Percentiles rank a stretch among this genome's conserved stretches.
Conservation (phyloP, 2,329 filamentous ascomycete species). For the Chaetothyriales sp. region DNA sequence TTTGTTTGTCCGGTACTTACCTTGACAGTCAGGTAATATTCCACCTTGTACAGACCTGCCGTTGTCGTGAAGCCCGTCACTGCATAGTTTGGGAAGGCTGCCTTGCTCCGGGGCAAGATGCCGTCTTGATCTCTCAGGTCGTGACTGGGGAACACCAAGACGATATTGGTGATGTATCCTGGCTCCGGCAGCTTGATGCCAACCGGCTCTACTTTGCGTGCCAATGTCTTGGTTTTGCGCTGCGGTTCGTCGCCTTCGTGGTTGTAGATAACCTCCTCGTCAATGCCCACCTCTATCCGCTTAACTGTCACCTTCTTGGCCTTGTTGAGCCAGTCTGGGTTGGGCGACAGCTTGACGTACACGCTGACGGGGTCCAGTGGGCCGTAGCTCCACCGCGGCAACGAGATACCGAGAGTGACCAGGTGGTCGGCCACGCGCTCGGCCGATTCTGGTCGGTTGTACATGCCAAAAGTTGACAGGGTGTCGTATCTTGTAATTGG, state of each 20-base stretch:
- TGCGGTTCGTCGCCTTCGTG: slow-evolving; percentile 91
- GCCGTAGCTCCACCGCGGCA: slow-evolving; percentile 93
- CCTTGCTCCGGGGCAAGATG: slow-evolving; percentile 67
- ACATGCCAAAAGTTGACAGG: slow-evolving; percentile 97
- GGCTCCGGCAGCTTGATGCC: slow-evolving; percentile 75
- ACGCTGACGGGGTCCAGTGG: slow-evolving; percentile 89
- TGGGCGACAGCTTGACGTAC: slow-evolving; percentile 86
- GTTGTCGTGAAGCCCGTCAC: slow-evolving; percentile 86
- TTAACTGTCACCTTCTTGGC: slow-evolving; percentile 84
- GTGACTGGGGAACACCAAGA: slow-evolving; percentile 77
- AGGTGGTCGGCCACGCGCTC: slow-evolving; percentile 77
- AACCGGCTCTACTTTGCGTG: slow-evolving; percentile 67
- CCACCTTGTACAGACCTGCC: slow-evolving; percentile 91
- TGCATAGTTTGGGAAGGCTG: slow-evolving; percentile 76
- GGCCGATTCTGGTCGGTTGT: slow-evolving; percentile 84
- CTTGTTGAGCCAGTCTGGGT: slow-evolving; percentile 79
- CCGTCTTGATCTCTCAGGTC: slow-evolving; percentile 78
- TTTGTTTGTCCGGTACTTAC: slow-evolving; percentile 33
- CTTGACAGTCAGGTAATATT: slow-evolving; percentile 91
- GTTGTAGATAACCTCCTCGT: slow-evolving; percentile 98
- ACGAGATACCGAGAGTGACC: slow-evolving; percentile 76
- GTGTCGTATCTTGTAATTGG: slow-evolving; percentile 90
- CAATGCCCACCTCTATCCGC: slow-evolving; percentile 83
- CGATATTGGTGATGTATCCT: slow-evolving; percentile 84
- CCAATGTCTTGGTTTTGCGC: slow-evolving; percentile 73